phyloP scores from a whole-genome alignment of 169 alveolate species.

The Miamiensis avidus region DNA sequence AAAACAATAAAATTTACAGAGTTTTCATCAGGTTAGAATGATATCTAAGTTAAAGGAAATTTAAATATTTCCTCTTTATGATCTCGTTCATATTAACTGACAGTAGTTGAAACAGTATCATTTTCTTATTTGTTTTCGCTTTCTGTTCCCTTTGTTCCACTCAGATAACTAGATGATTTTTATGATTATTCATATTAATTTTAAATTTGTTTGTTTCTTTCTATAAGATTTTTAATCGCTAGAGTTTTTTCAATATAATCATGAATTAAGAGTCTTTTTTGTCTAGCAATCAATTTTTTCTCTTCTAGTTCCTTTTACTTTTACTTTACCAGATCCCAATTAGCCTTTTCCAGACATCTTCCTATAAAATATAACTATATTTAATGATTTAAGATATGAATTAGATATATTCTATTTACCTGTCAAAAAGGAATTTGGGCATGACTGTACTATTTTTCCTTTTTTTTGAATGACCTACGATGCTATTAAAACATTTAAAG shows the following conservation, averaged over 20 bases:
- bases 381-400: not conserved
- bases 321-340: constrained; percentile 13
- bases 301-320: constrained; percentile 1
- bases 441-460: constrained; percentile 37
- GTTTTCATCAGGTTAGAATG: not conserved
- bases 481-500: constrained; percentile 84
- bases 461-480: constrained; percentile 63
- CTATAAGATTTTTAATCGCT: constrained; percentile 11
- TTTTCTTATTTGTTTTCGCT: not conserved
- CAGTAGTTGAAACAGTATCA: not conserved
- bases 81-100: not conserved
- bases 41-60: not conserved
- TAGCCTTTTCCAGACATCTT: constrained; percentile 2
- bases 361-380: constrained; percentile 3
- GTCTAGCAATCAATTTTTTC: not conserved
- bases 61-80: not conserved
- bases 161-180: not conserved
- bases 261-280: not conserved
- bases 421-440: constrained; percentile 2
- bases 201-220: not conserved
- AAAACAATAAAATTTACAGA: no score
- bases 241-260: constrained; percentile 2
- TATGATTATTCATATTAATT: not conserved
- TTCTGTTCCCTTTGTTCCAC: not conserved
- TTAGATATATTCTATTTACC: not conserved